These are phyloP conservation scores for Panicum virgatum DNA, from an alignment of 202 grass and related monocot species.

Conservation along the genomic window DNA sequence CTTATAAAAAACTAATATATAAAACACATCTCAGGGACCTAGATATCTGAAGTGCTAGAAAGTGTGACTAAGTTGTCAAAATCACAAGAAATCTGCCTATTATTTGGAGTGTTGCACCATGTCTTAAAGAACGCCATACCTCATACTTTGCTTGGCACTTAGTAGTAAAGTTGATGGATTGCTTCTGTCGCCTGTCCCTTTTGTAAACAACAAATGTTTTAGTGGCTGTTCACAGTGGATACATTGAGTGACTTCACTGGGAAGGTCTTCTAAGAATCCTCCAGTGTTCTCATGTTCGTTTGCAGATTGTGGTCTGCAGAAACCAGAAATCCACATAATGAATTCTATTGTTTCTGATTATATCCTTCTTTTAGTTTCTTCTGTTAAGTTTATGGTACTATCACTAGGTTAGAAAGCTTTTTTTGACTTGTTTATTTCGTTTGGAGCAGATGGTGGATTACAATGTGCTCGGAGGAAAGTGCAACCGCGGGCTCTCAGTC, in stretches of 20 bases:
- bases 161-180: neutral
- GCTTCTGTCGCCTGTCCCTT: neutral
- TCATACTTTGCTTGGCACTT: neutral
- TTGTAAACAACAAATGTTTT: neutral
- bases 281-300: neutral
- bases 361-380: constrained; percentile 18
- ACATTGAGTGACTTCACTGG: neutral
- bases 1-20: neutral
- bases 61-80: neutral
- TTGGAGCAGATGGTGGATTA: constrained; percentile 89
- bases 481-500: constrained; percentile 74
- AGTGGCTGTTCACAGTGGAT: constrained; percentile 10
- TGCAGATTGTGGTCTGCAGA: neutral
- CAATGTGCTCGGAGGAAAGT: constrained; percentile 93
- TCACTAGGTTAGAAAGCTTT: neutral
- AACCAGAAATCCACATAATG: neutral
- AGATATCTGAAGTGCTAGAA: neutral
- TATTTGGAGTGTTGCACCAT: neutral
- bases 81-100: neutral
- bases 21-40: neutral
- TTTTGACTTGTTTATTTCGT: constrained; percentile 32
- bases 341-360: neutral
- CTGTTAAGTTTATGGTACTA: constrained; percentile 9
- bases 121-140: neutral
- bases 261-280: constrained; percentile 14